A percentile compares a stretch with the other conserved stretches of the same genome.
Conservation (phyloP, 108 stramenopile genomes). For the Seminavis robusta region DNA sequence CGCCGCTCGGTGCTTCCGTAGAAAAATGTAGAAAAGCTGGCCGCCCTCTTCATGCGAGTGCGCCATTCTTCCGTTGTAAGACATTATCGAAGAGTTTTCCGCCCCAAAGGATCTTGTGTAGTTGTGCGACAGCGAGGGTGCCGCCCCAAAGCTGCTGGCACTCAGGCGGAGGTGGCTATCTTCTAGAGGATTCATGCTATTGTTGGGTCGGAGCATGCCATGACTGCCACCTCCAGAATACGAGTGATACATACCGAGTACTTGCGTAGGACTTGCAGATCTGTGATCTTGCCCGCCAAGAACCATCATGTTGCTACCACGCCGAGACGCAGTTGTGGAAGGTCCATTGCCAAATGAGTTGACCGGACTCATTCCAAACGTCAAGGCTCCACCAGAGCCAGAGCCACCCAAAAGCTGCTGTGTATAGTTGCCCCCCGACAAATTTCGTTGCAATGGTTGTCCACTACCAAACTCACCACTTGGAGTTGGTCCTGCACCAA, state of each 20-base stretch:
- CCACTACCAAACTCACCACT: conserved; percentile 29
- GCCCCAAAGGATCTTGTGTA: conserved; percentile 1
- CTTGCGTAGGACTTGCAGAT: conserved; percentile 43
- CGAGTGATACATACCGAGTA: conserved; percentile 35
- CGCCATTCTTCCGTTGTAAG: neutral
- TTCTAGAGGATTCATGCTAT: conserved; percentile 19
- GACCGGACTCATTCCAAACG: conserved; percentile 50
- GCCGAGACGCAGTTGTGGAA: conserved; percentile 7
- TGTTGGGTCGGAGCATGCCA: conserved; percentile 10
- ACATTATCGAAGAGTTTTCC: neutral
- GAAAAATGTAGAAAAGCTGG: conserved; percentile 33
- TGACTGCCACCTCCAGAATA: conserved; percentile 25
- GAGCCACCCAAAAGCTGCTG: conserved; percentile 31
- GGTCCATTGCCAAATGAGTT: conserved; percentile 55
- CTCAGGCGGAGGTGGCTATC: conserved; percentile 30
- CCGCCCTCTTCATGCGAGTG: conserved; percentile 10
- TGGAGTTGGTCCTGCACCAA: conserved; percentile 36
- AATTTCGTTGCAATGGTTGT: conserved; percentile 9
- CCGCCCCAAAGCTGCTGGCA: conserved; percentile 5
- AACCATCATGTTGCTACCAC: conserved; percentile 28
- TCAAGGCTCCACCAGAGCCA: conserved; percentile 21
- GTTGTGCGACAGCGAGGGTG: neutral
- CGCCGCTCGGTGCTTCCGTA: conserved; percentile 50
- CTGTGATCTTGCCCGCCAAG: conserved; percentile 26
- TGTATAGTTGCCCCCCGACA: conserved; percentile 20